Evolutionary conservation across 176 grass and related monocot genomes (phyloP).

Genomic region (Echinochloa phyllopogon): DNA sequence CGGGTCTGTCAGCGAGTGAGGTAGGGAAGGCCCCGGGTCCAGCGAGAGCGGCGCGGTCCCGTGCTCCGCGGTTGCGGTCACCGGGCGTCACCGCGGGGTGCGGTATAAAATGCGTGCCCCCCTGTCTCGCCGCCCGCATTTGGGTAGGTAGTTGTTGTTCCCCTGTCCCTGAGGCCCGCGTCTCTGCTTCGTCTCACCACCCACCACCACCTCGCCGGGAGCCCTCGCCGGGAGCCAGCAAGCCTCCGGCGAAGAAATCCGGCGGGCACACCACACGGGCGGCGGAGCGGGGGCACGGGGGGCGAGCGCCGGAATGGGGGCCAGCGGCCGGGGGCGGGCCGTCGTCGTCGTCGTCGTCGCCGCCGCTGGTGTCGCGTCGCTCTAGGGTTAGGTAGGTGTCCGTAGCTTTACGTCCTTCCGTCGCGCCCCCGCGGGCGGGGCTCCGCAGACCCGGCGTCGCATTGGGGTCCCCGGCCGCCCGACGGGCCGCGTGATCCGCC

Average conservation of each 20-base stretch:
- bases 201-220: constrained; percentile 44
- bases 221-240: constrained; percentile 34
- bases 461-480: constrained; percentile 36
- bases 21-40: not conserved
- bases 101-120: not conserved
- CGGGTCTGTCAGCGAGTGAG: not conserved
- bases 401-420: constrained; percentile 30
- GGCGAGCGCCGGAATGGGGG: constrained; percentile 32
- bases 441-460: constrained; percentile 31
- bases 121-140: not conserved
- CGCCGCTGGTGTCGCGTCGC: constrained; percentile 39
- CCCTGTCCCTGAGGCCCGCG: constrained; percentile 22
- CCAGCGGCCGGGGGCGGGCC: not conserved
- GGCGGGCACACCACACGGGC: constrained; percentile 35
- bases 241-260: constrained; percentile 50
- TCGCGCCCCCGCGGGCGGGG: constrained; percentile 16
- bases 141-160: constrained; percentile 33
- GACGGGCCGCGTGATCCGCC: constrained; percentile 36
- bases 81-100: constrained; percentile 29
- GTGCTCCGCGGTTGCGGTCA: constrained; percentile 59
- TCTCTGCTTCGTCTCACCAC: constrained; percentile 46
- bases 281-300: constrained; percentile 30
- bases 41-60: constrained; percentile 1
- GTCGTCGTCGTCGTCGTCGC: not conserved
- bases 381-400: constrained; percentile 53